A percentile compares a stretch with the other conserved stretches of the same genome.
phyloP scores from a whole-genome alignment of 768 basidiomycete species.

The Cystobasidium ongulense region DNA sequence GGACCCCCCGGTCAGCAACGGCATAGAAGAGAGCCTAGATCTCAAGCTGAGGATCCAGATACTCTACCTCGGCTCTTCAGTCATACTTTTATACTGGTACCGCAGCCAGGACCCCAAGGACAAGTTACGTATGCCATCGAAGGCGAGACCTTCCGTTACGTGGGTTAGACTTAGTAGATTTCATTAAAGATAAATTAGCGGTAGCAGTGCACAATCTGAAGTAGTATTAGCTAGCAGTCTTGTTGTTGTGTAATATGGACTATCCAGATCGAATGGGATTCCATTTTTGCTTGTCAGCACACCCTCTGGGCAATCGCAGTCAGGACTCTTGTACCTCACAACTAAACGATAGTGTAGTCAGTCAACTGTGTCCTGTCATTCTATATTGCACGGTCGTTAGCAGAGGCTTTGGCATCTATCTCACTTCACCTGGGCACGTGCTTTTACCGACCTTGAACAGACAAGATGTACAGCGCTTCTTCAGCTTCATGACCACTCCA shows the following conservation, averaged over 20 bases:
- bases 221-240: neutral
- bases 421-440: neutral
- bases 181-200: neutral
- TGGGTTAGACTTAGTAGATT: neutral
- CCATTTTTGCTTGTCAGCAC: no score
- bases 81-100: conserved; percentile 18
- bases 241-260: neutral
- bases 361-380: neutral
- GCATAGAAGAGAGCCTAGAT: neutral
- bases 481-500: neutral
- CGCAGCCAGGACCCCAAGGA: neutral
- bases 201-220: neutral
- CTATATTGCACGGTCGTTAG: no score
- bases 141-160: conserved; percentile 29
- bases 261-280: no score
- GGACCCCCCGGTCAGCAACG: neutral
- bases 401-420: no score
- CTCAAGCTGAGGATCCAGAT: neutral
- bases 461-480: neutral
- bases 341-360: neutral
- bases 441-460: neutral
- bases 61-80: conserved; percentile 16
- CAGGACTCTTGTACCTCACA: no score
- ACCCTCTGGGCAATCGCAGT: no score
- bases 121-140: conserved; percentile 11